These are phyloP conservation scores for Boletus bicolor DNA, from an alignment of 768 basidiomycete species.

Conservation along the genomic window DNA sequence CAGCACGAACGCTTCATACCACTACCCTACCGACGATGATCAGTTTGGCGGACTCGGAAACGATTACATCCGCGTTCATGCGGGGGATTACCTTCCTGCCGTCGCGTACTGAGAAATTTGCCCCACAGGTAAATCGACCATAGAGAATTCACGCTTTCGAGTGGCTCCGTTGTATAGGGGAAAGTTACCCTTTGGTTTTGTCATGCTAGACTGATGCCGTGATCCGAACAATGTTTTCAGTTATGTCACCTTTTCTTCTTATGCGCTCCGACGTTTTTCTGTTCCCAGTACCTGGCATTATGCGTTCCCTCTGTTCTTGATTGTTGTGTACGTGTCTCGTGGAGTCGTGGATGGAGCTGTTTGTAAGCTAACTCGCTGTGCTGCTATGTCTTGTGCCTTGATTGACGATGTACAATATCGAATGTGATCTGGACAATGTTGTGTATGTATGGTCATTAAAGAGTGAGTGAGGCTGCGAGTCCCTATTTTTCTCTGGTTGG, in stretches of 20 bases:
- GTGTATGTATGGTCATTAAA: neutral
- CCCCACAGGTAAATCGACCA: neutral
- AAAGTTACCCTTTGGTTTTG: neutral
- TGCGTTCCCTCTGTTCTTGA: neutral
- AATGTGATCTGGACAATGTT: neutral
- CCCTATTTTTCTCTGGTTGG: neutral
- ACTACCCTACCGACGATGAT: conserved; percentile 1
- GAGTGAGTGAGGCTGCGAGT: neutral
- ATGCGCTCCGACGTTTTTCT: conserved; percentile 1
- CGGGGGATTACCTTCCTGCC: conserved; percentile 14
- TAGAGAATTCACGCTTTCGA: neutral
- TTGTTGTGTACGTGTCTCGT: neutral
- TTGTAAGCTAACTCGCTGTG: conserved; percentile 1
- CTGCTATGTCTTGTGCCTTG: neutral
- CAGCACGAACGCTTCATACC: conserved; percentile 2
- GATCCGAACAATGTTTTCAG: neutral
- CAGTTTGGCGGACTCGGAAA: conserved; percentile 11
- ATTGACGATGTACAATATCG: neutral
- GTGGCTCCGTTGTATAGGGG: neutral
- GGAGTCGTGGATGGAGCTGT: neutral
- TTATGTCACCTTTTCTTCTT: conserved; percentile 1
- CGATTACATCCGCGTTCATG: conserved; percentile 18
- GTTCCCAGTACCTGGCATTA: neutral
- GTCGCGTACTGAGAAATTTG: conserved; percentile 16
- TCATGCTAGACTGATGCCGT: conserved; percentile 2